Evolutionary conservation across 371 early-diverging fungal genomes (phyloP).

Genomic region (Enterospora canceri): DNA sequence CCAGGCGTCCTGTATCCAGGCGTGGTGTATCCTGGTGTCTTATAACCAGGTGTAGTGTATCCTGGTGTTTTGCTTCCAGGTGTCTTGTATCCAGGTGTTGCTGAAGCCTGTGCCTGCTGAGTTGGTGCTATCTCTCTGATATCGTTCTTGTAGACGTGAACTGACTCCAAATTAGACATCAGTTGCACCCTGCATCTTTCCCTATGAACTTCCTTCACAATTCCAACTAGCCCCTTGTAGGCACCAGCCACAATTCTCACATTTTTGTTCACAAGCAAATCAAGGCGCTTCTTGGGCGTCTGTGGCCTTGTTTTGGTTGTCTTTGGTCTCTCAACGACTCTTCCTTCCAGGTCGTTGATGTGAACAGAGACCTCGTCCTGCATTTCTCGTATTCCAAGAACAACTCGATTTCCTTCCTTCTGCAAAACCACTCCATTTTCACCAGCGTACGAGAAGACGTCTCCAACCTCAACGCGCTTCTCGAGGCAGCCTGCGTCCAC

Average conservation of each 20-base stretch:
- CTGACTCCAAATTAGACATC: slow-evolving; percentile 68
- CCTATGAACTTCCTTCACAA: slow-evolving; percentile 73
- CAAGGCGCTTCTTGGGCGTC: slow-evolving; percentile 59
- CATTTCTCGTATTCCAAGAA: slow-evolving; percentile 35
- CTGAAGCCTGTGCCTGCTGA: no score
- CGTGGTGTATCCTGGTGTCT: slow-evolving; percentile 21
- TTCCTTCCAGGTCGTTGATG: slow-evolving; percentile 57
- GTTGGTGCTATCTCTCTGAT: not conserved
- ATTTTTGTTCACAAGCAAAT: slow-evolving; percentile 69
- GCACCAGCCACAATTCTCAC: slow-evolving; percentile 75
- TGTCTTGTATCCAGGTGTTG: slow-evolving; percentile 35
- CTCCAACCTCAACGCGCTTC: slow-evolving; percentile 72
- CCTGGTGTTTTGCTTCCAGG: slow-evolving; percentile 35
- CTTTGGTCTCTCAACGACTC: slow-evolving; percentile 64
- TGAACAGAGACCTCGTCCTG: slow-evolving; percentile 46
- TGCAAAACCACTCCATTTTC: slow-evolving; percentile 68
- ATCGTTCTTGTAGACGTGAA: slow-evolving; percentile 59
- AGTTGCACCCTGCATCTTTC: slow-evolving; percentile 73
- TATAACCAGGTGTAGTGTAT: slow-evolving; percentile 26
- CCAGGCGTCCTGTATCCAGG: slow-evolving; percentile 8
- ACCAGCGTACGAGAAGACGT: slow-evolving; percentile 56
- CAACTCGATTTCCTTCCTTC: slow-evolving; percentile 62
- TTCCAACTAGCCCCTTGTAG: slow-evolving; percentile 86
- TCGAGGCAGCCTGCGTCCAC: slow-evolving; percentile 59
- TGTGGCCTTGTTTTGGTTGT: slow-evolving; percentile 60